Evolutionary conservation across 805 yeast genomes (phyloP).

Genomic region (Wickerhamomyces hampshirensis): DNA sequence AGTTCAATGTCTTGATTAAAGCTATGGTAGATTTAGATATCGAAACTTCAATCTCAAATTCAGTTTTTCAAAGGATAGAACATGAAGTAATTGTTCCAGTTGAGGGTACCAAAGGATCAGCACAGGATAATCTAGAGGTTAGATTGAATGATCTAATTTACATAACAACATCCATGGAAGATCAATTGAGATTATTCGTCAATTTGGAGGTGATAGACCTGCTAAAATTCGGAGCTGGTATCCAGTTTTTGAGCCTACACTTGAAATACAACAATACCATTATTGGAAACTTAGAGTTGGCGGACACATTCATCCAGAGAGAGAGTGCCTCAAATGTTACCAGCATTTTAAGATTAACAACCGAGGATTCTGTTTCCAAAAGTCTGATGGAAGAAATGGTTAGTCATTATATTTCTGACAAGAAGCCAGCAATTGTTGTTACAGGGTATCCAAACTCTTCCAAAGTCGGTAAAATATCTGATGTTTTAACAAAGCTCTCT

Average conservation of each 20-base stretch:
- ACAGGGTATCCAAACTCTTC: constrained; percentile 25
- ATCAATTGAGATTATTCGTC: constrained; percentile 25
- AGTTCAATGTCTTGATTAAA: constrained; percentile 2
- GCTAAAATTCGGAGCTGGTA: constrained; percentile 21
- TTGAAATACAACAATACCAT: constrained; percentile 29
- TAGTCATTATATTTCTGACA: constrained; percentile 36
- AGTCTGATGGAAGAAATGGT: constrained; percentile 29
- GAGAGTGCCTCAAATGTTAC: constrained; percentile 13
- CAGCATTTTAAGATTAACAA: constrained; percentile 14
- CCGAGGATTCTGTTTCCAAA: constrained; percentile 15
- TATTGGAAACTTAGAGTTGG: constrained; percentile 29
- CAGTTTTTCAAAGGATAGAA: constrained; percentile 19
- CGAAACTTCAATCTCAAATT: constrained; percentile 20
- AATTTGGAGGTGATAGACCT: constrained; percentile 33
- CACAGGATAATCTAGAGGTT: constrained; percentile 5
- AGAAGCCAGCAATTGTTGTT: constrained; percentile 27
- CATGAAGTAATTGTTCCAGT: constrained; percentile 2
- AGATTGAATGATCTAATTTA: constrained; percentile 18
- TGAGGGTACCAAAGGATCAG: constrained; percentile 1
- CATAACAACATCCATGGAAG: constrained; percentile 24
- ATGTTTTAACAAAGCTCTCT: constrained; percentile 20
- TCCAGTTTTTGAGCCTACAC: constrained; percentile 25
- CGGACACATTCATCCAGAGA: constrained; percentile 21
- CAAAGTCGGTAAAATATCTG: constrained; percentile 21
- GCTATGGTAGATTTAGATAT: constrained; percentile 18